These are phyloP conservation scores for Cucurbita ficifolia DNA, from an alignment of 306 rosid genomes.

Conservation along the genomic window DNA sequence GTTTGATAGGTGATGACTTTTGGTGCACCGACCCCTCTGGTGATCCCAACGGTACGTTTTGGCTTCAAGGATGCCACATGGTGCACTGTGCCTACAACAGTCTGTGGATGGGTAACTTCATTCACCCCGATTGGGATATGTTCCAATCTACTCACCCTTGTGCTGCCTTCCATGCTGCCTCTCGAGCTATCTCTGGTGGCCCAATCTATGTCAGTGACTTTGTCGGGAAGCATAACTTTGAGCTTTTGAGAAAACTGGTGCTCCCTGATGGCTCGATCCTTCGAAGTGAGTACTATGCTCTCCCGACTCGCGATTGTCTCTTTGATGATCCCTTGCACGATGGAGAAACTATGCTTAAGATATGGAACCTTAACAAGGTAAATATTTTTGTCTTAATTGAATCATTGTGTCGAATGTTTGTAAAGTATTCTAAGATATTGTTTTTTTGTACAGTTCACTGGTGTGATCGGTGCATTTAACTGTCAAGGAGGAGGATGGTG, in stretches of 20 bases:
- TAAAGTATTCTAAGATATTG: too few species aligned
- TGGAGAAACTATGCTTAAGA: constrained; percentile 85
- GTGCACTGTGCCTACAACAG: constrained; percentile 92
- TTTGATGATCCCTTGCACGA: constrained; percentile 82
- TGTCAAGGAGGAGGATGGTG: constrained; percentile 98
- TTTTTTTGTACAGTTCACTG: constrained; percentile 30
- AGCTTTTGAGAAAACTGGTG: constrained; percentile 44
- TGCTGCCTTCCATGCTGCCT: constrained; percentile 86
- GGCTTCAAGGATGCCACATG: constrained; percentile 99
- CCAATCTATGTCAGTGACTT: constrained; percentile 77
- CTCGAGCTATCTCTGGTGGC: constrained; percentile 90
- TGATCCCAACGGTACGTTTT: constrained; percentile 81
- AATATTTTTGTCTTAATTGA: background rate
- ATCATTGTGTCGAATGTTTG: too few species aligned
- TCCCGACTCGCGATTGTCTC: constrained; percentile 73
- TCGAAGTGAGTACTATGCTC: constrained; percentile 70
- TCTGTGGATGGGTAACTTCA: constrained; percentile 94
- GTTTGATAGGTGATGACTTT: constrained; percentile 66
- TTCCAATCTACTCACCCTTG: constrained; percentile 92
- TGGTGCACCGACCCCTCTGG: constrained; percentile 93
- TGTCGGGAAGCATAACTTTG: constrained; percentile 75
- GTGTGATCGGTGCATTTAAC: constrained; percentile 85
- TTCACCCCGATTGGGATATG: constrained; percentile 98
- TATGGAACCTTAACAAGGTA: constrained; percentile 91
- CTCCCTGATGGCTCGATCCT: constrained; percentile 82